Base-by-base conservation (phyloP, 108 stramenopile genomes). In the Stephanodiscus triporus region DNA sequence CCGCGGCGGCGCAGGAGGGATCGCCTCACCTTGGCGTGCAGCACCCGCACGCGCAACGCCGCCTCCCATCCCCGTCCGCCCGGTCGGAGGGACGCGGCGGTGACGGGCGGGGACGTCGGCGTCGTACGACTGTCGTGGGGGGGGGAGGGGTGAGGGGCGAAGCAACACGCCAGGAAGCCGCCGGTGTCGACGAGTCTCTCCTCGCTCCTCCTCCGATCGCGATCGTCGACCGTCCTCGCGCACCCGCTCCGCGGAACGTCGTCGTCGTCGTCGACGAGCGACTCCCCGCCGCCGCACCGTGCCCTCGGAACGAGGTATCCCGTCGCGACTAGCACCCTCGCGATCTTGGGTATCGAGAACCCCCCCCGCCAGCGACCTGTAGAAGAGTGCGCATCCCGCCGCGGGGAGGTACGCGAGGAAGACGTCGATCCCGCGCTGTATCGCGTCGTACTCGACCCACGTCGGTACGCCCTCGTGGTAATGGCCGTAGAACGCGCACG, bases 21-120 rank as follows among this genome's bases (percentile, higher is more conserved):
- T 54, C 70, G 75, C 40, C 93, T 76, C 7, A 94, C 84, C 72
- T 94, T 94, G 70, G 91, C 94, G 72, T 95, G 94, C 8, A 95
- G 72, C 2, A 88, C 72, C 53, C 94, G 67, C 9, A 95, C 94
- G 32, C 87, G 75, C 24, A 95, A 69, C 17, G 86, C 83, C 6
- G 85, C 86, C 38, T 82, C 68, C 91, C 91, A 95, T 37, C 90
- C 94, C n/a, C 48, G 60, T 10, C 85, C 87, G 8, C 86, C 82
- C 22, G 93, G 91, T 60, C 78, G 61, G 11, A 84, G 36, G 7
- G 78, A 70, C 40, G 72, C 64, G 24, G 81, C 76, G 76, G 51
- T 40, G 40, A 40, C 9, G 40, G 36, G 36, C 36, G 36, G 36
- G 36, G 6, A 6, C 36, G 6, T 4, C 36, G 6, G 4, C 36